Evolutionary conservation across 371 early-diverging fungal genomes (phyloP), one percentile per base, ranked within the genome.

Genomic region (Gilbertella persicaria): DNA sequence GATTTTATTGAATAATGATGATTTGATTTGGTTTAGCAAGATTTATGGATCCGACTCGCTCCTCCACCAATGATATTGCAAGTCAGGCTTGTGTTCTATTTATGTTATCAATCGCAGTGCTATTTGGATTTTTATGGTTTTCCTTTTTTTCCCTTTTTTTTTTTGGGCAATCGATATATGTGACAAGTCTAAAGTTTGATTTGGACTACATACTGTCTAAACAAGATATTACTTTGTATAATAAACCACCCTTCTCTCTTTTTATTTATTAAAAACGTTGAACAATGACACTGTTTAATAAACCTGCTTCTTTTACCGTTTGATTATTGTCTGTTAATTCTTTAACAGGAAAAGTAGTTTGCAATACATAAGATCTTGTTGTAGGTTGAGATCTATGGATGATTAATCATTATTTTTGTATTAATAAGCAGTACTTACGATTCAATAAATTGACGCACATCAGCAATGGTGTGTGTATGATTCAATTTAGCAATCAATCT

Each of bases 401-500:
- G 6, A n/a, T 19, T 33, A 36, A 16, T 20, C 14, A 24, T 30
- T 21, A 12, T 13, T 25, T 19, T 40, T 13, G 12, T 28, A 24
- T 20, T 26, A 10, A 40, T 45, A 12, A n/a, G 5, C 21, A 30
- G 38, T 6, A 69, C 80, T 59, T 75, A 86, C 79, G 79, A 69
- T 44, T 84, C 80, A 66, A 93, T 84, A 49, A 81, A 88, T 38
- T 75, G 71, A 23, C 89, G 82, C 45, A 98, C 59, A 51, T 97
- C 96, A 29, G 80, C 89, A 33, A 98, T 67, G 0, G 95, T 96
- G 59, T 97, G 93, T 17, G 89, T 85, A 40, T 90, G 94, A 67
- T 98, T 98, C 53, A 93, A 85, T 53, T 85, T 88, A 19, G 88
- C 88, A 13, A 94, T 84, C 72, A 96, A 64, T 60, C 94, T 88